Evolutionary conservation across 805 yeast species (phyloP), one percentile per base, ranked within the genome.

Genomic region (Starmerella asiatica): DNA sequence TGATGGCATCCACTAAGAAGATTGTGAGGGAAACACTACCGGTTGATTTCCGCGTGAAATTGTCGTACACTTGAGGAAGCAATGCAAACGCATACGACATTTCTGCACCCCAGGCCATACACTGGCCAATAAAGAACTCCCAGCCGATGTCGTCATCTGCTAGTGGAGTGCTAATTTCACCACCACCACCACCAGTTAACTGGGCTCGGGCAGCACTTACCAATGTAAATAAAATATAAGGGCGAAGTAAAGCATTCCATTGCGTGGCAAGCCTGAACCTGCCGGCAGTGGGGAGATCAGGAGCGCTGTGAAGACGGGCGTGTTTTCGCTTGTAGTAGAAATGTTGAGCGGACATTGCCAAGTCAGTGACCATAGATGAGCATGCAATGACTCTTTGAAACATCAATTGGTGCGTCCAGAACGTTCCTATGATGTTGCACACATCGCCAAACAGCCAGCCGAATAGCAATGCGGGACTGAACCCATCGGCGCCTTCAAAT

Each of bases 1-100:
- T 49, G 12, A 56, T 24, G 23, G 51, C 36, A 26, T 55, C 61
- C 20, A 58, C 55, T 21, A 55, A 20, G 36, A 57, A 57, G 32
- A 57, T 39, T 19, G 49, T 43, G 26, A 49, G 41, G 21, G 57
- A 51, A 24, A 57, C 55, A 5, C 56, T 54, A 17, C 71, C 73
- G 4, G 71, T 66, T 29, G 69, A 63, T 38, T 57, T 61, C 28
- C 52, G 51, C 32, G 47, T 45, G 49, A 56, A 58, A 48, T 64
- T 67, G 31, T 54, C 52, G 27, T 49, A 16, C 16, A 65, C 65
- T 48, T 68, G 71, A 0, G 71, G 71, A 11, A 68, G 39, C 18
- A 51, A 44, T 17, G 60, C 57, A 18, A 48, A 34, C 9, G 55
- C 47, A 37, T 56, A 57, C 12, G 56, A 46, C 21, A 40, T 34